Base-by-base conservation (phyloP, 495 filamentous ascomycete genomes). In the Penicillium goetzii region DNA sequence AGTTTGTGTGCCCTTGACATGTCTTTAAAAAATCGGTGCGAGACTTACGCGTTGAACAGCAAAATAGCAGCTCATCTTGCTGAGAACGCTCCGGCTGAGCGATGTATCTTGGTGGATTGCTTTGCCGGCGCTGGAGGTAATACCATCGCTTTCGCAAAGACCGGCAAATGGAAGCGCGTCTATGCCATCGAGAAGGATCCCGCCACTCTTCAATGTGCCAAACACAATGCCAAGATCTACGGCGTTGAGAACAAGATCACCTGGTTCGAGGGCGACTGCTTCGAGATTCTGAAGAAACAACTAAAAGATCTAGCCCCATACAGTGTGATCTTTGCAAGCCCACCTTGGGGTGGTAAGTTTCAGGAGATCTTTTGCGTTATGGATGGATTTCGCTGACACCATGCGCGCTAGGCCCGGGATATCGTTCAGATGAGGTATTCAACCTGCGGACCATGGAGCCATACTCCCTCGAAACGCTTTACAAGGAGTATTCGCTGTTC, bases 91-190 rank as follows among this genome's bases (percentile, higher is more conserved):
- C 79, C 91, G 66, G 63, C 79, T 58, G 72, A 84, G 66, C 75
- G 83, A 56, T 82, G 72, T 4, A 78, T 88, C 58, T 66, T 98
- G 33, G 85, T 99, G 47, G 95, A 99, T 73, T 84, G 89, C 19
- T 98, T 99, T 78, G 89, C 88, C 25, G 95, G 95, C 33, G 92
- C 92, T 10, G 95, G 95, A 17, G 95, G 93, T 55, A 98, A 99
- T 72, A 84, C 89, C n/a, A 99, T 99, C 63, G 92, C 93, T 32
- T 96, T 98, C 69, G 95, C 95, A 15, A 80, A 86, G 9, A 89
- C 88, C 4, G 84, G 83, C 11, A 83, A 85, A 55, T 98, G 92
- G 89, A 82, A 86, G 32, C 87, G 84, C 52, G 84, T 99, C 51
- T 91, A 97, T 70, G 92, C 90, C 34, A 89, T 98, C 69, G 95